Percentiles rank a stretch among this genome's conserved stretches.
Evolutionary conservation across 2,329 filamentous ascomycete genomes (phyloP).

Genomic region (Ophiostoma ips): DNA sequence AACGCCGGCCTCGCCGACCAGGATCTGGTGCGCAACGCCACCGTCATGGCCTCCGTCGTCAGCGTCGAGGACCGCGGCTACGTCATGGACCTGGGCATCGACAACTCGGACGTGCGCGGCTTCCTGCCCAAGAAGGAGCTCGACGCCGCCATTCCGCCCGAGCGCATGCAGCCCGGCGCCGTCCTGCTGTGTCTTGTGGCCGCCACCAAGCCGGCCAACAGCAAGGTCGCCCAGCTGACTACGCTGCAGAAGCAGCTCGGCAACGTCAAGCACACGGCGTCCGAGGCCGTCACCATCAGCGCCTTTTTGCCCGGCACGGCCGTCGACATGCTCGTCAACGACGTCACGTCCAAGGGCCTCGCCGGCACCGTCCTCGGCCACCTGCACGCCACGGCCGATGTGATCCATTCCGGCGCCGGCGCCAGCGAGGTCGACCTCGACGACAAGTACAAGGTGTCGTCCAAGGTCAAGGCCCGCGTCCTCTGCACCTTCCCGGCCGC

Average conservation of each 20-base stretch:
- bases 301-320: slow-evolving; percentile 85
- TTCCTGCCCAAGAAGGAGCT: slow-evolving; percentile 81
- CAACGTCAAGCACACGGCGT: slow-evolving; percentile 50
- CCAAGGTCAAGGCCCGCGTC: slow-evolving; percentile 72
- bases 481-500: slow-evolving; percentile 75
- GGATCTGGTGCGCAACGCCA: slow-evolving; percentile 60
- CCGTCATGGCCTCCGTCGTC: slow-evolving; percentile 72
- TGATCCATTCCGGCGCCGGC: slow-evolving; percentile 73
- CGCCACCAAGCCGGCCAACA: slow-evolving; percentile 57
- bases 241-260: slow-evolving; percentile 57
- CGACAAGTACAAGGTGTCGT: slow-evolving; percentile 67
- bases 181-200: slow-evolving; percentile 75
- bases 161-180: slow-evolving; percentile 63
- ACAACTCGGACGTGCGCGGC: slow-evolving; percentile 53
- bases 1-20: slow-evolving; percentile 62
- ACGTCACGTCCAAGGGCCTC: slow-evolving; percentile 61
- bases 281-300: slow-evolving; percentile 73
- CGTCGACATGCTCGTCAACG: slow-evolving; percentile 70
- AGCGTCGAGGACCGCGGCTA: slow-evolving; percentile 95
- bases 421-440: slow-evolving; percentile 55
- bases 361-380: slow-evolving; percentile 84
- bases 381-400: slow-evolving; percentile 78
- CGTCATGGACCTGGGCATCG: slow-evolving; percentile 79
- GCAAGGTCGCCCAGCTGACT: slow-evolving; percentile 78
- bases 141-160: slow-evolving; percentile 46